phyloP scores from a whole-genome alignment of 2,329 filamentous ascomycete genomes.

The Sporothrix mexicana region DNA sequence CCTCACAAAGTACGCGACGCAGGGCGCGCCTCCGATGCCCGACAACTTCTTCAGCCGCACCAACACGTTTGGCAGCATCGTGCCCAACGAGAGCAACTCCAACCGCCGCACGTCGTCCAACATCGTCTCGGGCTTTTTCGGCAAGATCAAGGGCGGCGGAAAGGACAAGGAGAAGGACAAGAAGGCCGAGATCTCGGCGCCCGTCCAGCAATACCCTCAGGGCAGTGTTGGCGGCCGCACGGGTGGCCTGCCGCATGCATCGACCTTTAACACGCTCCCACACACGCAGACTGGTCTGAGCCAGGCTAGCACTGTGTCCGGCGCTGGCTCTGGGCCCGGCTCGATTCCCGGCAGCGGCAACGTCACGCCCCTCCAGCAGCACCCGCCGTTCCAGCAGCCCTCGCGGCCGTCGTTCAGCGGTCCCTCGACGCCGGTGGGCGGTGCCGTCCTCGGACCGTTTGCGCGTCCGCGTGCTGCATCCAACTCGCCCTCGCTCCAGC shows the following conservation, averaged over 20 bases:
- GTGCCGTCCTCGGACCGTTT: slow-evolving; percentile 5
- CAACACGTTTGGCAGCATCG: slow-evolving; percentile 33
- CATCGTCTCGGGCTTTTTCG: slow-evolving; percentile 35
- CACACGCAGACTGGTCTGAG: neutral
- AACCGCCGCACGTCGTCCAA: slow-evolving; percentile 28
- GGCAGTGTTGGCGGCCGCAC: slow-evolving; percentile 8
- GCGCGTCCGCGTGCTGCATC: slow-evolving; percentile 29
- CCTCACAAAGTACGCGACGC: slow-evolving; percentile 14
- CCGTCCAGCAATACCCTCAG: slow-evolving; percentile 6
- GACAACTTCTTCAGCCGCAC: slow-evolving; percentile 21
- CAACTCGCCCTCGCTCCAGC: slow-evolving; percentile 21
- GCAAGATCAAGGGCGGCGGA: slow-evolving; percentile 33
- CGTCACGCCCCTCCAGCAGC: neutral
- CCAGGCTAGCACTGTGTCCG: neutral
- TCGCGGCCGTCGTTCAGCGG: slow-evolving; percentile 6
- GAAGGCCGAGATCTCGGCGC: slow-evolving; percentile 1
- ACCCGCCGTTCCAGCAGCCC: neutral
- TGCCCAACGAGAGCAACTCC: slow-evolving; percentile 9
- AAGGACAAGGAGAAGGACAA: slow-evolving; percentile 21
- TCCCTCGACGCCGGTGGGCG: slow-evolving; percentile 5
- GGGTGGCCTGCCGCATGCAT: neutral
- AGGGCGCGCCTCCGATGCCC: neutral
- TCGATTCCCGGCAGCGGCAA: neutral
- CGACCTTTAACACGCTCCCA: neutral
- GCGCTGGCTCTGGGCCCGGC: too few species aligned